These are phyloP conservation scores for Pouteria glomerata DNA, from an alignment of 148 eudicot species.

Conservation along the genomic window DNA sequence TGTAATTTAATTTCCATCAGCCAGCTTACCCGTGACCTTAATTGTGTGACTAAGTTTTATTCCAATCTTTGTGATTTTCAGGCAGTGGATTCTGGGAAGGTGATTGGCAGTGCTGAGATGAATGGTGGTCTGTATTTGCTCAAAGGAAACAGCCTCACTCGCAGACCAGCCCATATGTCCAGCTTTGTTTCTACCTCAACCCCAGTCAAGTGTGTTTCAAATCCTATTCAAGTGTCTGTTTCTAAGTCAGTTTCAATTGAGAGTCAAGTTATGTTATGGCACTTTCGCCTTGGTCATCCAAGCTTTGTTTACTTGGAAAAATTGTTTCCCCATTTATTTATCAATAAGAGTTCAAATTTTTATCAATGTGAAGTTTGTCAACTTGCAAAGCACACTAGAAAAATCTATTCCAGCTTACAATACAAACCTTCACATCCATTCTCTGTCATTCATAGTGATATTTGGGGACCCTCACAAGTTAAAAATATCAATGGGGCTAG, in stretches of 20 bases:
- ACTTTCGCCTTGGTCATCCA: conserved; percentile 8
- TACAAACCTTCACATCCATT: background rate
- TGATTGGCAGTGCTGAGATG: conserved; percentile 12
- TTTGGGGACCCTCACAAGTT: background rate
- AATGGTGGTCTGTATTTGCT: conserved; percentile 1
- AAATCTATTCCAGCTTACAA: background rate
- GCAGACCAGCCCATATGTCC: no score
- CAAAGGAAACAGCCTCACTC: background rate
- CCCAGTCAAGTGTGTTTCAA: background rate
- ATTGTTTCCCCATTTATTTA: background rate
- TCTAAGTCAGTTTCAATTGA: no score
- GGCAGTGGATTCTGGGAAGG: background rate
- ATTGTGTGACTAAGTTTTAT: background rate
- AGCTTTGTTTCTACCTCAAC: background rate
- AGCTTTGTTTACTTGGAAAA: background rate
- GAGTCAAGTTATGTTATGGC: conserved; percentile 12
- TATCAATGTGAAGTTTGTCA: background rate
- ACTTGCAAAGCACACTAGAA: background rate
- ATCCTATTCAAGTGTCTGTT: background rate
- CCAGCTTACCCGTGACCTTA: background rate
- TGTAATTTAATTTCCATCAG: background rate
- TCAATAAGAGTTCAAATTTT: background rate
- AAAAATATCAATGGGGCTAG: background rate
- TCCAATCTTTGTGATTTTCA: conserved; percentile 5
- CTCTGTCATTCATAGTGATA: background rate